These are phyloP conservation scores for Chamaenerion angustifolium DNA, from an alignment of 345 rosid genomes.

Conservation along the genomic window DNA sequence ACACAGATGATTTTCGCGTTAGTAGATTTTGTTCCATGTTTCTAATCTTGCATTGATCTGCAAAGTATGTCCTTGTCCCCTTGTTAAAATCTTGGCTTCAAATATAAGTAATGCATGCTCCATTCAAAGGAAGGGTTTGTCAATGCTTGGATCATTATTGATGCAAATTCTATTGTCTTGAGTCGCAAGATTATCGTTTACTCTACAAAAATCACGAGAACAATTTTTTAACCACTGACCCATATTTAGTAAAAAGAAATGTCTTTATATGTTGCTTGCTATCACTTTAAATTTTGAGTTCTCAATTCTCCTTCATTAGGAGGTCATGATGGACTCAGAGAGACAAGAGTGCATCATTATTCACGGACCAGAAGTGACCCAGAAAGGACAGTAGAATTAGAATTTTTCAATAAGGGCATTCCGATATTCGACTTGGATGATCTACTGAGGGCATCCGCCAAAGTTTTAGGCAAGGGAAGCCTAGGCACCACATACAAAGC, in stretches of 20 bases:
- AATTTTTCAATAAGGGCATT: conserved; percentile 24
- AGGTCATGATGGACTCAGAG: conserved; percentile 4
- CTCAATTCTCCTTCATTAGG: not conserved
- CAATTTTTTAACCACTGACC: too few relatives aligned
- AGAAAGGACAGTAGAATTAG: conserved; percentile 29
- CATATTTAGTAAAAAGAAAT: not conserved
- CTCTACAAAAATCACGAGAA: too few relatives aligned
- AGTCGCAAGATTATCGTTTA: too few relatives aligned
- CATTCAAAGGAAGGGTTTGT: too few relatives aligned
- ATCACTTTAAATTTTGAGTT: not conserved
- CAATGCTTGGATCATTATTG: too few relatives aligned
- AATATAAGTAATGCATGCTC: too few relatives aligned
- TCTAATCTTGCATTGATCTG: too few relatives aligned
- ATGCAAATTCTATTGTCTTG: too few relatives aligned
- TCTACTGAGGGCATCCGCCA: conserved; percentile 42
- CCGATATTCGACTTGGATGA: conserved; percentile 40
- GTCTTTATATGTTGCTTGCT: not conserved
- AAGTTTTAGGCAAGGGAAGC: conserved; percentile 34
- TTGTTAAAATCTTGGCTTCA: too few relatives aligned
- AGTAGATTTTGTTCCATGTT: too few relatives aligned
- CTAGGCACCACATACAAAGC: conserved; percentile 37
- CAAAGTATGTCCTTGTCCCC: too few relatives aligned
- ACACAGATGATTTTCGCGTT: too few relatives aligned
- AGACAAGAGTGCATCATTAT: conserved; percentile 6
- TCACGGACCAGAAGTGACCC: conserved; percentile 19